Evolutionary conservation across 805 yeast species (phyloP).

Genomic region (Myxozyma nipponensis): DNA sequence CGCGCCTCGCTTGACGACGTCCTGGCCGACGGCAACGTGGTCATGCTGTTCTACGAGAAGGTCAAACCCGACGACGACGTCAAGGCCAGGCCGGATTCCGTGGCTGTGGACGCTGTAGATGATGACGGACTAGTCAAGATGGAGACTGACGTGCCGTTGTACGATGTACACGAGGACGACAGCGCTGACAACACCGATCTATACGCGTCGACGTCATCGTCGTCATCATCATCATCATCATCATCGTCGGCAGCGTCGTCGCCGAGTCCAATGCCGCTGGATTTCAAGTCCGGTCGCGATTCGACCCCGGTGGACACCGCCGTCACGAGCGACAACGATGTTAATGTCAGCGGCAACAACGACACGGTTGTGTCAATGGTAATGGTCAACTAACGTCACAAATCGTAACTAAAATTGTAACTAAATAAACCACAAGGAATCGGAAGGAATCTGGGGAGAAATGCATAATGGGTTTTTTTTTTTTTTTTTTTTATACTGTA

Average conservation of each 20-base stretch:
- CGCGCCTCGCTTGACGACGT: slow-evolving; percentile 79
- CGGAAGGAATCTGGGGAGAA: neutral
- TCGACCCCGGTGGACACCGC: neutral
- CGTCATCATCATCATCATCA: neutral
- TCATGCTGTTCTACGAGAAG: slow-evolving; percentile 78
- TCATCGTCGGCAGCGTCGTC: neutral
- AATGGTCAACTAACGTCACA: neutral
- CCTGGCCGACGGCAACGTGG: slow-evolving; percentile 73
- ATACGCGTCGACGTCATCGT: slow-evolving; percentile 2
- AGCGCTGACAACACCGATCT: slow-evolving; percentile 1
- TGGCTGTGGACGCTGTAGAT: neutral
- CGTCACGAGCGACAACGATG: neutral
- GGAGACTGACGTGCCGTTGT: slow-evolving; percentile 11
- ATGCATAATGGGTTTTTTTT: neutral
- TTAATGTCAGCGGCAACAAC: neutral
- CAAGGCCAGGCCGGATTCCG: too few species aligned
- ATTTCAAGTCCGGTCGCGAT: neutral
- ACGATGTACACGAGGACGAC: slow-evolving; percentile 17
- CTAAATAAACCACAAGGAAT: neutral
- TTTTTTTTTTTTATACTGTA: neutral
- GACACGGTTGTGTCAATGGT: neutral
- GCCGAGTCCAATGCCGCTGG: too few species aligned
- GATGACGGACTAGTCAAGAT: slow-evolving; percentile 1
- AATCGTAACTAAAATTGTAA: too few species aligned
- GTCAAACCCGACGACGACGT: neutral